Base-by-base conservation (phyloP, 2,329 filamentous ascomycete species). In the Botrytis byssoidea region DNA sequence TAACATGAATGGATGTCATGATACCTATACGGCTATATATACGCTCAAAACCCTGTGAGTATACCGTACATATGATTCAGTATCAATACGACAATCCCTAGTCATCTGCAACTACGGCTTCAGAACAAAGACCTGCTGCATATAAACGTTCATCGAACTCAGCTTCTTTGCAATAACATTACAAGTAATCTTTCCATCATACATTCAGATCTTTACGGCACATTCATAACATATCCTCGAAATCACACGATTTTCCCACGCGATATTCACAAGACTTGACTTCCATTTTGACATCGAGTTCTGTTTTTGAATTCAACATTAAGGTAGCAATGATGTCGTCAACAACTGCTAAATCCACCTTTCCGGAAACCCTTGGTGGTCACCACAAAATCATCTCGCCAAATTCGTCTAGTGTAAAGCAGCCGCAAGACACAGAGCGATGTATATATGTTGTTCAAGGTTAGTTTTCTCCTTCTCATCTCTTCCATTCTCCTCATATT, bases 61-160 rank as follows among this genome's bases (percentile, higher is more conserved):
- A 64, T 14, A 22, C 37, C 4, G n/a, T 3, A 9, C 0, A 4
- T 14, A 20, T 55, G 35, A 68, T 22, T 68, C 32, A 68, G 14
- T 18, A 4, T 29, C 14, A 7, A 4, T 57, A 29, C 8, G 0
- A 10, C 16, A 35, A 6, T 18, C 25, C 14, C 8, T 32, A 18
- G 35, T 14, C 25, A 29, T 22, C 14, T 57, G 3, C 0, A 10
- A 0, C 3, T 32, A 29, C 42, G 25, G 25, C 4, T n/a, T 68
- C 16, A 44, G 16, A 44, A 18, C 16, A 44, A 4, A 44, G 16
- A 44, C 42, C 18, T 44, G 42, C 16, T 44, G 42, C 42, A 42
- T 29, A 42, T 55, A 55, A 16, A 16, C 0, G n/a, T n/a, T 1
- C 6, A 5, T 3, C 3, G 5, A n/a, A n/a, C 22, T 3, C 48